Evolutionary conservation across 2,329 filamentous ascomycete genomes (phyloP).

Genomic region (Scedosporium minutisporum): DNA sequence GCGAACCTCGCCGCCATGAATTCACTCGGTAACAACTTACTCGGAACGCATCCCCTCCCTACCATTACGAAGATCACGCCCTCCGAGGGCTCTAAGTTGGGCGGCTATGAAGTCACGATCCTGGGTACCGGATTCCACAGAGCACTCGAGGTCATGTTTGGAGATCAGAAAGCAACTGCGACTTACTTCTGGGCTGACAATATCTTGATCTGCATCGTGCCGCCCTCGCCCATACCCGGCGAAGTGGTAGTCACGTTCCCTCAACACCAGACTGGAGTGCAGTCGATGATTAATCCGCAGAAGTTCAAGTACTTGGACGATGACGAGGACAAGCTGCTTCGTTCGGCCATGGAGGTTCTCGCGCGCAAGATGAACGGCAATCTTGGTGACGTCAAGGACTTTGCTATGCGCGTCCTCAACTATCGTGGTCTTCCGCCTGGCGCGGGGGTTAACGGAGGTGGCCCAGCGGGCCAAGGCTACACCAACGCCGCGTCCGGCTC

Average conservation of each 20-base stretch:
- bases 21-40: conserved; percentile 21
- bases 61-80: conserved; percentile 80
- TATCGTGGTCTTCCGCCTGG: conserved; percentile 4
- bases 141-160: conserved; percentile 76
- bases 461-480: conserved; percentile 32
- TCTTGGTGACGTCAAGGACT: conserved; percentile 49
- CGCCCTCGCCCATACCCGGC: conserved; percentile 58
- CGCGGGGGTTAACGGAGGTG: conserved; percentile 23
- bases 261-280: conserved; percentile 27
- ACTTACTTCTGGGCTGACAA: conserved; percentile 75
- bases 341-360: conserved; percentile 56
- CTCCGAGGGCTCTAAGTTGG: conserved; percentile 68
- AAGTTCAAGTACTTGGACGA: conserved; percentile 68
- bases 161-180: conserved; percentile 52
- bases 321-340: conserved; percentile 58
- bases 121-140: conserved; percentile 72
- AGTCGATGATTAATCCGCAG: conserved; percentile 5
- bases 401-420: conserved; percentile 49
- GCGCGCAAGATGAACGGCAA: conserved; percentile 56
- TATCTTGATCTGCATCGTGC: conserved; percentile 69
- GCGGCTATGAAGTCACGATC: conserved; percentile 80
- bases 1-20: conserved; percentile 27
- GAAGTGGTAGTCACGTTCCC: conserved; percentile 55
- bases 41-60: conserved; percentile 26
- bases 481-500: conserved; percentile 28